Conservation (phyloP, 2,329 filamentous ascomycete species). For the Elsinoe perseae region DNA sequence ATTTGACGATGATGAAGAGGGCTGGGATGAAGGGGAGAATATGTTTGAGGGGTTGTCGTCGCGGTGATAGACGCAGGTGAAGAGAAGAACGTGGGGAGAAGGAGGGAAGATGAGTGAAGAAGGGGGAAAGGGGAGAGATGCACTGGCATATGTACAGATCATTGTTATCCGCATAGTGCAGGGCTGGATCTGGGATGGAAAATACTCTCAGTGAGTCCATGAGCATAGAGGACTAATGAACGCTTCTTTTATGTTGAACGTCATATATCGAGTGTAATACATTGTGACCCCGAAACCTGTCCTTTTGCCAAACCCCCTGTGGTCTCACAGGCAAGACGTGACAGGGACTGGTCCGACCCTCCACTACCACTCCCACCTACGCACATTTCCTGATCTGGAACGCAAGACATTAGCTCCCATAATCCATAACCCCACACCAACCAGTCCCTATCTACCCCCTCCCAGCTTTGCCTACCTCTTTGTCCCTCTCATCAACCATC, state of each 20-base stretch:
- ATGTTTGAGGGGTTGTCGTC: constrained; percentile 15
- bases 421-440: constrained; percentile 10
- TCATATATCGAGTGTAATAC: background rate
- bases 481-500: background rate
- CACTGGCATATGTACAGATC: constrained; percentile 11
- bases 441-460: background rate
- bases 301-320: background rate
- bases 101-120: background rate
- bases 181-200: background rate
- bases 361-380: background rate
- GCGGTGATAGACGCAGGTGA: background rate
- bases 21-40: constrained; percentile 14
- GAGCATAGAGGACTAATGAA: background rate
- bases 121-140: background rate
- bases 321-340: background rate
- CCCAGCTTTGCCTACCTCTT: too few species aligned
- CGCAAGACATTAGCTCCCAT: background rate
- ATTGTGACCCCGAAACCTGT: background rate
- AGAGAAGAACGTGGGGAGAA: background rate
- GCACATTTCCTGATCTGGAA: too few species aligned
- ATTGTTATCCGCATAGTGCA: constrained; percentile 3
- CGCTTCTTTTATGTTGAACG: background rate
- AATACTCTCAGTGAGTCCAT: background rate
- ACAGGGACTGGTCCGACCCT: background rate
- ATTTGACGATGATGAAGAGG: constrained; percentile 12